A percentile compares a stretch with the other conserved stretches of the same genome.
Conservation (phyloP, 2,329 filamentous ascomycete genomes). For the Colletotrichum sansevieriae region DNA sequence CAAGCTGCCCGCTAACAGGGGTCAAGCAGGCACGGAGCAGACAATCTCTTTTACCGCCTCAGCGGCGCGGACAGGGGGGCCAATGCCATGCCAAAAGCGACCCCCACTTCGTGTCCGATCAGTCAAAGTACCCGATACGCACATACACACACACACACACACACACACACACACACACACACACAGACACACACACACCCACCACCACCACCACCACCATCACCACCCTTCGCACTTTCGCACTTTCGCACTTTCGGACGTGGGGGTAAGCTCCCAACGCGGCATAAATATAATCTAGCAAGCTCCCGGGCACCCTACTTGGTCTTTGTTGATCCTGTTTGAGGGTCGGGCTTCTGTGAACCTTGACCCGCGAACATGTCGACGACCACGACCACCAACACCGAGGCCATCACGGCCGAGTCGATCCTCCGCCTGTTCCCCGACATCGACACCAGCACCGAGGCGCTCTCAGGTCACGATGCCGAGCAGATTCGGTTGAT, state of each 20-base stretch:
- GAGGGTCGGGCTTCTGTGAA: background rate
- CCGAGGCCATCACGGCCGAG: constrained; percentile 82
- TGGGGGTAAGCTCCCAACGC: constrained; percentile 14
- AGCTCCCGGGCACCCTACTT: background rate
- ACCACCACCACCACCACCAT: background rate
- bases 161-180: background rate
- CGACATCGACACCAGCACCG: constrained; percentile 79
- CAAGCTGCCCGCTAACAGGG: background rate
- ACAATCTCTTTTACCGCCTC: background rate
- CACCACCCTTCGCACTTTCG: background rate
- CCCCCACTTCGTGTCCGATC: constrained; percentile 17
- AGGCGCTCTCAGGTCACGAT: constrained; percentile 90
- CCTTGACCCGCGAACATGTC: constrained; percentile 45
- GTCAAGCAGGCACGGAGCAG: constrained; percentile 11
- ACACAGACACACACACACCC: background rate
- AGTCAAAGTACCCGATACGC: background rate
- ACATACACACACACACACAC: background rate
- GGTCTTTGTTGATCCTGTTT: too few species aligned
- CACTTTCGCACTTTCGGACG: constrained; percentile 27
- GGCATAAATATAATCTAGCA: background rate
- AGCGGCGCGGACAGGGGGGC: background rate
- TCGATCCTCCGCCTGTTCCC: constrained; percentile 91
- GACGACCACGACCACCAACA: constrained; percentile 60
- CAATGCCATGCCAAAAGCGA: constrained; percentile 3
- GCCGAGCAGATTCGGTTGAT: constrained; percentile 98